phyloP scores from a whole-genome alignment of 345 rosid species.

The Nasturtium officinale region DNA sequence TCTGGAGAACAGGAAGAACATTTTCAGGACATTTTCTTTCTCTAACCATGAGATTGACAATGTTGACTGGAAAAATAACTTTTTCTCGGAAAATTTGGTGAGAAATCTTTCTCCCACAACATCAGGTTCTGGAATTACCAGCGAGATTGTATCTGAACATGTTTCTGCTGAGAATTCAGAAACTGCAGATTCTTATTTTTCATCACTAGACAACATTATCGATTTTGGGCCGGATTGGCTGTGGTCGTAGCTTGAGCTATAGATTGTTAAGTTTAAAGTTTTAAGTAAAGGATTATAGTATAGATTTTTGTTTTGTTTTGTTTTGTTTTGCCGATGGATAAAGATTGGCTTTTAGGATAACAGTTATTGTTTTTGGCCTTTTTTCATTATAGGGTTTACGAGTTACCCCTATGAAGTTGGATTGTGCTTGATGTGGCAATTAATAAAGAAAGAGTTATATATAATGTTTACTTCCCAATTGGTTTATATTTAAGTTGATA shows the following conservation, averaged over 20 bases:
- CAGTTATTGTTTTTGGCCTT: conserved; percentile 12
- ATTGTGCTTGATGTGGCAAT: background rate
- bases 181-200: conserved; percentile 52
- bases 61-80: conserved; percentile 23
- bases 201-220: conserved; percentile 38
- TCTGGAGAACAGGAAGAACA: conserved; percentile 20
- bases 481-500: background rate
- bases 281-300: background rate
- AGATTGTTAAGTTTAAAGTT: conserved; percentile 1
- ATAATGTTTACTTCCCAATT: background rate
- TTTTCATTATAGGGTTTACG: background rate
- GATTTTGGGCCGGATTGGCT: conserved; percentile 52
- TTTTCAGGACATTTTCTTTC: conserved; percentile 44
- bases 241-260: conserved; percentile 35
- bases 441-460: conserved; percentile 8
- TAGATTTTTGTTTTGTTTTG: background rate
- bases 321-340: conserved; percentile 5
- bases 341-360: conserved; percentile 10
- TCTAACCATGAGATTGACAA: conserved; percentile 26
- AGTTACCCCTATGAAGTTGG: conserved; percentile 8
- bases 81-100: conserved; percentile 27
- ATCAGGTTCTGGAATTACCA: conserved; percentile 38
- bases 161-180: conserved; percentile 48
- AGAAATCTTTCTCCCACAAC: conserved; percentile 34
- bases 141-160: conserved; percentile 28